phyloP scores from a whole-genome alignment of 176 grass and related monocot genomes.

The Bothriochloa decipiens region DNA sequence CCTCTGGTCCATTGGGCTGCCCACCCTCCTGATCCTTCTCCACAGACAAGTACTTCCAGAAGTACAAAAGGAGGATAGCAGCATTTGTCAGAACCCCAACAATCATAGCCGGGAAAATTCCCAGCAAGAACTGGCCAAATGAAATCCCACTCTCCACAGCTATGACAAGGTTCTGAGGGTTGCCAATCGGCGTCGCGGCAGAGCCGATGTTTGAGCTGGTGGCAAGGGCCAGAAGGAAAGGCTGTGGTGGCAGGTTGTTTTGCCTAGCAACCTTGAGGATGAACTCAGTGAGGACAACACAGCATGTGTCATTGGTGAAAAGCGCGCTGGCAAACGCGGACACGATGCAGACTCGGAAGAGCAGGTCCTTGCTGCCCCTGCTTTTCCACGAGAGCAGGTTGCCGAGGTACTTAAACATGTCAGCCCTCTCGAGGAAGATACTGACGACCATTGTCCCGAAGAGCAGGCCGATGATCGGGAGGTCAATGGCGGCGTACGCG shows the following conservation, averaged over 20 bases:
- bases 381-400: conserved; percentile 74
- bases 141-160: conserved; percentile 71
- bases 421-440: conserved; percentile 76
- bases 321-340: conserved; percentile 66
- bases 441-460: conserved; percentile 80
- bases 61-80: conserved; percentile 74
- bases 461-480: conserved; percentile 75
- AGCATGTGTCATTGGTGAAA: conserved; percentile 84
- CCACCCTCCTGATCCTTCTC: conserved; percentile 60
- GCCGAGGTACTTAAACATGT: conserved; percentile 76
- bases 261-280: conserved; percentile 79
- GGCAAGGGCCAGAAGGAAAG: conserved; percentile 64
- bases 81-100: conserved; percentile 64
- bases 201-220: conserved; percentile 80
- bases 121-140: conserved; percentile 63
- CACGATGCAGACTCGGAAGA: conserved; percentile 71
- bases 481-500: conserved; percentile 71
- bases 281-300: conserved; percentile 87
- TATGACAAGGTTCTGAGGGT: conserved; percentile 86
- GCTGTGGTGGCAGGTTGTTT: conserved; percentile 82
- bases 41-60: conserved; percentile 61
- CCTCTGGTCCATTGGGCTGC: conserved; percentile 25
- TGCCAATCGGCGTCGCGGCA: conserved; percentile 71
- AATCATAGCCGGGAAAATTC: conserved; percentile 67
- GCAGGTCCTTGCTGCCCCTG: conserved; percentile 71